Percentiles rank a stretch among this genome's conserved stretches.
These are phyloP conservation scores for Tricholoma hemisulphureum DNA, from an alignment of 768 basidiomycete genomes.

Conservation along the genomic window DNA sequence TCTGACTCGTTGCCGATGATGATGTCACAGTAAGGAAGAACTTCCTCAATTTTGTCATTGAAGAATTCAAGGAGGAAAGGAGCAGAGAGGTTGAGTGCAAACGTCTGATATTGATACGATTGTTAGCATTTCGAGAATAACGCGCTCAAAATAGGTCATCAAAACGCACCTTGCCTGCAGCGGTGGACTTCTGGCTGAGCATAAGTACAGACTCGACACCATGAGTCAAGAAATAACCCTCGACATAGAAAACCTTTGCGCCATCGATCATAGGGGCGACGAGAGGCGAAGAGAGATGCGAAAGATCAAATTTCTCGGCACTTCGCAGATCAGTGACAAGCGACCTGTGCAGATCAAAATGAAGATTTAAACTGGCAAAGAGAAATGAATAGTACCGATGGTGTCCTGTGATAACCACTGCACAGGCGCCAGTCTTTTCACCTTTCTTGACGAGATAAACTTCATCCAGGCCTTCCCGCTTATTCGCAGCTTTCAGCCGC, in stretches of 20 bases:
- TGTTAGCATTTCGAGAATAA: slow-evolving; percentile 6
- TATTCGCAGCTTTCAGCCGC: slow-evolving; percentile 86
- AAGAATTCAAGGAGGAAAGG: slow-evolving; percentile 98
- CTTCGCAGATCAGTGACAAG: slow-evolving; percentile 88
- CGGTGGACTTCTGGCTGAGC: slow-evolving; percentile 75
- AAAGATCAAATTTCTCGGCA: slow-evolving; percentile 85
- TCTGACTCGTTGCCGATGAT: slow-evolving; percentile 97
- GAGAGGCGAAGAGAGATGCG: slow-evolving; percentile 72
- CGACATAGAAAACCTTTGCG: slow-evolving; percentile 90
- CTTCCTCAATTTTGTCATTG: slow-evolving; percentile 70
- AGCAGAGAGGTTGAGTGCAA: slow-evolving; percentile 91
- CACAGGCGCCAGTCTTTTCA: slow-evolving; percentile 93
- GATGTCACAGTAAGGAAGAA: slow-evolving; percentile 84
- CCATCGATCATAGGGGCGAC: slow-evolving; percentile 75
- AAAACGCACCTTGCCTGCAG: slow-evolving; percentile 68
- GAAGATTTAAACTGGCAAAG: background rate
- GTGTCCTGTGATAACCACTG: slow-evolving; percentile 92
- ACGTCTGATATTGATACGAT: slow-evolving; percentile 51
- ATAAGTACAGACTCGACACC: slow-evolving; percentile 70
- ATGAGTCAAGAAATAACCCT: slow-evolving; percentile 97
- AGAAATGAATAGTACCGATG: slow-evolving; percentile 56
- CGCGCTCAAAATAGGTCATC: too few relatives aligned
- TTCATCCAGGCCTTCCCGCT: slow-evolving; percentile 84
- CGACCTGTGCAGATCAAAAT: slow-evolving; percentile 49
- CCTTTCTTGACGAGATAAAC: slow-evolving; percentile 87